These are phyloP conservation scores for Calonectria pseudoturangicola DNA, from an alignment of 2,329 filamentous ascomycete species.

Conservation along the genomic window DNA sequence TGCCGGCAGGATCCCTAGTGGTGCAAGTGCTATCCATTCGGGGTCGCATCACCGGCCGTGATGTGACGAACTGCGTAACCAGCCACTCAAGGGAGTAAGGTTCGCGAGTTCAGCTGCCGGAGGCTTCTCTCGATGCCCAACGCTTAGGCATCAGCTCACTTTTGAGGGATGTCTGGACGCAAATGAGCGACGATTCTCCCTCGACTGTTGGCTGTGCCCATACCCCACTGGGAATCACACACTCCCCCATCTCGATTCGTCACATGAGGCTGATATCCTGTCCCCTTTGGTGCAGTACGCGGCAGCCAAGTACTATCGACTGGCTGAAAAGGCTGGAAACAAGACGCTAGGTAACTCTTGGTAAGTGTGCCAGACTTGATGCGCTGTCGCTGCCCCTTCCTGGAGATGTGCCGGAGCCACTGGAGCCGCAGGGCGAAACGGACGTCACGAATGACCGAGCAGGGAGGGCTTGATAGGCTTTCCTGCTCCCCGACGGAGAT, in stretches of 20 bases:
- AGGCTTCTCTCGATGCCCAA: conserved; percentile 44
- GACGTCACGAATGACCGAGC: conserved; percentile 32
- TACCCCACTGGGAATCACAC: conserved; percentile 34
- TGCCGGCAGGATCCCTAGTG: conserved; percentile 27
- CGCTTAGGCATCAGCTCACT: conserved; percentile 61
- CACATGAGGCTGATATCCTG: conserved; percentile 70
- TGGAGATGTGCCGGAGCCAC: conserved; percentile 40
- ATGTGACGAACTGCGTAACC: conserved; percentile 30
- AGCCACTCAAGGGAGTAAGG: conserved; percentile 29
- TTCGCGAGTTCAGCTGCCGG: conserved; percentile 29
- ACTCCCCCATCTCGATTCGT: conserved; percentile 47
- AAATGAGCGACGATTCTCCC: conserved; percentile 29
- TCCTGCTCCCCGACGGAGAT: conserved; percentile 31
- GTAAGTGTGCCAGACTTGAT: conserved; percentile 74
- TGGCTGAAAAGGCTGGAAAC: conserved; percentile 90
- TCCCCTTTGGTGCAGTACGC: conserved; percentile 73
- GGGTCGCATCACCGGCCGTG: conserved; percentile 24
- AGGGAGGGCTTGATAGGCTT: conserved; percentile 43
- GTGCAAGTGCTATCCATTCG: conserved; percentile 28
- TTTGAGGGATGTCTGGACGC: conserved; percentile 51
- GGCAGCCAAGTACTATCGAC: conserved; percentile 92
- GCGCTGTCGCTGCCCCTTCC: conserved; percentile 42
- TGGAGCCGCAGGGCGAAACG: conserved; percentile 29
- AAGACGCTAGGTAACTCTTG: conserved; percentile 96
- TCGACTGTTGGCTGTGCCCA: conserved; percentile 21